These are phyloP conservation scores for Fusarium robinianum DNA, from an alignment of 2,329 filamentous ascomycete species.

Conservation along the genomic window DNA sequence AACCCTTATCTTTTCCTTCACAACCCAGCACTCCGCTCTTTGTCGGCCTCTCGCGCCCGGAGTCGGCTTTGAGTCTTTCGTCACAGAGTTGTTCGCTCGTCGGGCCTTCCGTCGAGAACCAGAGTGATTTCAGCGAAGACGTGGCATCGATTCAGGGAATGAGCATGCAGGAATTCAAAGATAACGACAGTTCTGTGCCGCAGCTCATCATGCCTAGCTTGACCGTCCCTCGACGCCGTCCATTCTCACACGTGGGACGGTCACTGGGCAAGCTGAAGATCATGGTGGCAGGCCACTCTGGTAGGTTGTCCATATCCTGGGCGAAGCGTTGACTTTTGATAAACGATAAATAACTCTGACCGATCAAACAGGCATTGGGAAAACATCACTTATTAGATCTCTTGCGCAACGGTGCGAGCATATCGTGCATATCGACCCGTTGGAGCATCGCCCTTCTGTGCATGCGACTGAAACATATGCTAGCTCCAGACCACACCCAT, in stretches of 20 bases:
- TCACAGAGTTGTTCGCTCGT: constrained; percentile 58
- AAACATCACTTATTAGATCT: constrained; percentile 86
- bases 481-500: constrained; percentile 81
- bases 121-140: constrained; percentile 33
- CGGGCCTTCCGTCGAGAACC: constrained; percentile 46
- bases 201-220: constrained; percentile 99
- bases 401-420: constrained; percentile 87
- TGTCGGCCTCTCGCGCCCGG: constrained; percentile 34
- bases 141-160: constrained; percentile 19
- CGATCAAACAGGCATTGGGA: constrained; percentile 69
- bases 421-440: constrained; percentile 88
- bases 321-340: background rate
- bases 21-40: constrained; percentile 37
- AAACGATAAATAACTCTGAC: constrained; percentile 8
- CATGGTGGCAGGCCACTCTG: constrained; percentile 79
- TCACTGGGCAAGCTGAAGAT: constrained; percentile 85
- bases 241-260: constrained; percentile 87
- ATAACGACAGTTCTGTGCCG: constrained; percentile 49
- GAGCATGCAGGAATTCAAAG: constrained; percentile 21
- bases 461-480: constrained; percentile 71
- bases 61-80: constrained; percentile 50
- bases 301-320: constrained; percentile 48
- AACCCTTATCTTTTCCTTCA: constrained; percentile 27
- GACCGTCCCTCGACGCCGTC: constrained; percentile 82
- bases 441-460: constrained; percentile 43